phyloP scores from a whole-genome alignment of 2,329 filamentous ascomycete genomes.

The Alternaria gaisen region DNA sequence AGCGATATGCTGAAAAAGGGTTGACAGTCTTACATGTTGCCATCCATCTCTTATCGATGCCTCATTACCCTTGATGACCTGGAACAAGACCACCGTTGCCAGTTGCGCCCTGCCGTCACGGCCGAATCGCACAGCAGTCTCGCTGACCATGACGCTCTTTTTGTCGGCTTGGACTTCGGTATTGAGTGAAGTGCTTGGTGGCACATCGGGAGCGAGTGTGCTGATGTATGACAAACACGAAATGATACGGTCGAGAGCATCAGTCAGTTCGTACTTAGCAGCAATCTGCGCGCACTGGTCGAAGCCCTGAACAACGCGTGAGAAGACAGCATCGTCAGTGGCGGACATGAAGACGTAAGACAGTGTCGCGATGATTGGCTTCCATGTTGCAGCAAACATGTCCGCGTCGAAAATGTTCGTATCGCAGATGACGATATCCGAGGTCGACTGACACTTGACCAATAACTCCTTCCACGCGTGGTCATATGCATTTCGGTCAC shows the following conservation, averaged over 20 bases:
- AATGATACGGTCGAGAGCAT: slow-evolving; percentile 91
- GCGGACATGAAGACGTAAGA: slow-evolving; percentile 99
- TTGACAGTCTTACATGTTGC: slow-evolving; percentile 70
- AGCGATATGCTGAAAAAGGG: slow-evolving; percentile 33
- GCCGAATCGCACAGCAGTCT: slow-evolving; percentile 94
- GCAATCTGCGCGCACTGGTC: slow-evolving; percentile 96
- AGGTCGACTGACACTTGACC: slow-evolving; percentile 80
- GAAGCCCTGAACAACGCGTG: slow-evolving; percentile 91
- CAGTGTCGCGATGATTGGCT: slow-evolving; percentile 89
- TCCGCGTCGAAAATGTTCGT: slow-evolving; percentile 97
- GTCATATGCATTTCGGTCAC: slow-evolving; percentile 95
- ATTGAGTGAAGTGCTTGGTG: slow-evolving; percentile 86
- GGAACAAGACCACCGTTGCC: slow-evolving; percentile 93
- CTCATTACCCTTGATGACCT: slow-evolving; percentile 88
- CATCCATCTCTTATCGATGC: slow-evolving; percentile 77
- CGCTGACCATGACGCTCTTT: slow-evolving; percentile 97
- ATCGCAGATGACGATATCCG: slow-evolving; percentile 78
- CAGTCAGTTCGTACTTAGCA: slow-evolving; percentile 80
- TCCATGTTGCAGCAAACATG: slow-evolving; percentile 97
- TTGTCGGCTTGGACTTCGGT: slow-evolving; percentile 94
- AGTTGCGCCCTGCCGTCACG: slow-evolving; percentile 93
- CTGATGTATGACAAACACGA: slow-evolving; percentile 91
- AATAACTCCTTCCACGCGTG: slow-evolving; percentile 97
- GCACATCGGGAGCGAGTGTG: slow-evolving; percentile 77
- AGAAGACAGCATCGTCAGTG: slow-evolving; percentile 94